These are phyloP conservation scores for Alternaria incomplexa DNA, from an alignment of 2,329 filamentous ascomycete genomes.

Conservation along the genomic window DNA sequence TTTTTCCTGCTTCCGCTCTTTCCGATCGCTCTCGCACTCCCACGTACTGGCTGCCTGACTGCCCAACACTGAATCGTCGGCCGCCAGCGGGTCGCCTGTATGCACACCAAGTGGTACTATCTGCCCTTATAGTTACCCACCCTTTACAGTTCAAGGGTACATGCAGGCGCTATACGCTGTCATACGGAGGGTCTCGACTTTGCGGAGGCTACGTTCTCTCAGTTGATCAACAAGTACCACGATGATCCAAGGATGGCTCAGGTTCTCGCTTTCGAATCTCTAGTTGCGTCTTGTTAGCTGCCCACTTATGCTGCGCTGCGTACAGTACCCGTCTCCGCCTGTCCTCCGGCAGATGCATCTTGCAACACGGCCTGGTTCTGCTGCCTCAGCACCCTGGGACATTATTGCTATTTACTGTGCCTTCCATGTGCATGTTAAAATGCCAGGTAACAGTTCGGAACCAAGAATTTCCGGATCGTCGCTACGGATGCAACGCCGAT, in stretches of 20 bases:
- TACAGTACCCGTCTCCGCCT: background rate
- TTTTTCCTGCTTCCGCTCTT: constrained; percentile 21
- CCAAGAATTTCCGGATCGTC: background rate
- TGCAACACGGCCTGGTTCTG: background rate
- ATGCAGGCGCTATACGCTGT: constrained; percentile 10
- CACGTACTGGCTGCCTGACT: constrained; percentile 15
- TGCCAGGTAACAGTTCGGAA: background rate
- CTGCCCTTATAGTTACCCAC: constrained; percentile 6
- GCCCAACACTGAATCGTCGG: constrained; percentile 14
- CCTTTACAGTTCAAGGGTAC: constrained; percentile 2
- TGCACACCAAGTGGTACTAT: constrained; percentile 13
- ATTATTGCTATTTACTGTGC: background rate
- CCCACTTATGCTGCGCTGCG: background rate
- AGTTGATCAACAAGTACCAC: background rate
- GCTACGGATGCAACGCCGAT: background rate
- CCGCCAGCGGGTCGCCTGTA: constrained; percentile 11
- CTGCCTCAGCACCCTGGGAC: background rate
- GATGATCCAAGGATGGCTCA: background rate
- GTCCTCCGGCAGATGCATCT: background rate
- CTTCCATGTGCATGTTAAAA: background rate
- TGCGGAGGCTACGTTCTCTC: background rate
- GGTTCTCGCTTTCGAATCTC: background rate
- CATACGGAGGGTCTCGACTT: constrained; percentile 9
- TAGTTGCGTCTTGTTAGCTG: background rate
- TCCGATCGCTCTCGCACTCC: constrained; percentile 20